Evolutionary conservation across 1,139 yeast genomes (phyloP), one percentile per base, ranked within the genome.

Genomic region (Yamadazyma diospyri): DNA sequence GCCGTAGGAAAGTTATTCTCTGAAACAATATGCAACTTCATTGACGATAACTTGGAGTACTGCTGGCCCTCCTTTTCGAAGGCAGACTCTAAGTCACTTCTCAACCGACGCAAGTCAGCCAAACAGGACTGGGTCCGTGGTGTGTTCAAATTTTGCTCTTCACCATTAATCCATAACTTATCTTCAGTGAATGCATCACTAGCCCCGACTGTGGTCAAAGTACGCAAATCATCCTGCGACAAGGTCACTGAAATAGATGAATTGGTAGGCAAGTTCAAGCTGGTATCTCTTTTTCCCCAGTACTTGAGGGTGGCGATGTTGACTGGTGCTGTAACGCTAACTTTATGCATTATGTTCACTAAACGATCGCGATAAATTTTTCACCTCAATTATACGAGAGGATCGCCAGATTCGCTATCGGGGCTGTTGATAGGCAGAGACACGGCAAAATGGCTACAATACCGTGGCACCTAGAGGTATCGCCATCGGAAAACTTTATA

Each of bases 1-100:
- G 98, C 98, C 16, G 98, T 92, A 32, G 99, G 99, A 72, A 92
- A 92, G 63, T 94, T 94, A 68, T 92, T 92, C 56, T 87, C 95
- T 14, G 95, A 81, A 5, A 86, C 95, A 47, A 92, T 84, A 51
- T 82, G 89, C 39, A 92, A 67, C 37, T 74, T 71, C 72, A 72
- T 79, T 18, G 66, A 49, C 26, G 94, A 74, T 45, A 92, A 61
- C 46, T 73, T 72, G 15, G 87, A 82, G 41, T 81, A 61, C 1
- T 61, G 41, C 0, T 68, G 32, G 49, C 83, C 76, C 6, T 54
- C 34, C 1, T 46, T 44, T 55, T 82, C 88, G 33, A 81, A 47
- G 17, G 21, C 21, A 1, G 46, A 43, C 55, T 83, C 89, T 33
- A 82, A 48, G 40, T 68, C 63, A 16, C 51, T 46, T 57, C 98